These are phyloP conservation scores for Ramalina peruviana DNA, from an alignment of 495 filamentous ascomycete genomes.

Conservation along the genomic window DNA sequence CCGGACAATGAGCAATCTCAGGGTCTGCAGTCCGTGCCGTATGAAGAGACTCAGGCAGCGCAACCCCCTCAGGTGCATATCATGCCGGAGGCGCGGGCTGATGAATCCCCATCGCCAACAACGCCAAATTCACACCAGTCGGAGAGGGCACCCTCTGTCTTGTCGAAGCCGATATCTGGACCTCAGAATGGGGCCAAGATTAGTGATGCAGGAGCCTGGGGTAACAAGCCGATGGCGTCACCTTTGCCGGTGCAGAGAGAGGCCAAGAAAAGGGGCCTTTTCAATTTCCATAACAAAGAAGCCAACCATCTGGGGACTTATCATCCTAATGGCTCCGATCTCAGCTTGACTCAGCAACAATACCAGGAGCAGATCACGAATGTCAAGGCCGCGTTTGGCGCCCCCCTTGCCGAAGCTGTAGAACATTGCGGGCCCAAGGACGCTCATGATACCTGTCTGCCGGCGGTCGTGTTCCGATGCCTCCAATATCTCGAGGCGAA, in stretches of 20 bases:
- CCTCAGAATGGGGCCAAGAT: conserved; percentile 80
- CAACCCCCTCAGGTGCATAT: conserved; percentile 44
- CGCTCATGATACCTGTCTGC: conserved; percentile 52
- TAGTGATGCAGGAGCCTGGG: conserved; percentile 76
- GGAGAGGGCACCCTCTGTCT: conserved; percentile 7
- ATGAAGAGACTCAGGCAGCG: conserved; percentile 67
- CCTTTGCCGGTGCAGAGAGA: conserved; percentile 58
- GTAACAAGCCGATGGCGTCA: conserved; percentile 48
- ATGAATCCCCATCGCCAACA: conserved; percentile 30
- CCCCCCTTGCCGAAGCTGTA: conserved; percentile 75
- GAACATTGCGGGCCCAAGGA: conserved; percentile 61
- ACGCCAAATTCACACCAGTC: conserved; percentile 17
- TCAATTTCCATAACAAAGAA: conserved; percentile 65
- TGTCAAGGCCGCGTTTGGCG: conserved; percentile 70
- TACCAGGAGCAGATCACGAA: conserved; percentile 39
- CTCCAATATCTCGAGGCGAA: conserved; percentile 85
- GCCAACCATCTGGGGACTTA: conserved; percentile 42
- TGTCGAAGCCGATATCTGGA: conserved; percentile 59
- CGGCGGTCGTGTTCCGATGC: conserved; percentile 93
- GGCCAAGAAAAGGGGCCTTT: conserved; percentile 83
- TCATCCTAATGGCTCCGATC: conserved; percentile 24
- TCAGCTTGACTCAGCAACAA: conserved; percentile 25
- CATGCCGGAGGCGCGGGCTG: conserved; percentile 17
- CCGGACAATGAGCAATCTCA: conserved; percentile 29
- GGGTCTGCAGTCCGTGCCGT: conserved; percentile 64